Base-by-base conservation (phyloP, 1,139 yeast species). In the Pichia sp. region DNA sequence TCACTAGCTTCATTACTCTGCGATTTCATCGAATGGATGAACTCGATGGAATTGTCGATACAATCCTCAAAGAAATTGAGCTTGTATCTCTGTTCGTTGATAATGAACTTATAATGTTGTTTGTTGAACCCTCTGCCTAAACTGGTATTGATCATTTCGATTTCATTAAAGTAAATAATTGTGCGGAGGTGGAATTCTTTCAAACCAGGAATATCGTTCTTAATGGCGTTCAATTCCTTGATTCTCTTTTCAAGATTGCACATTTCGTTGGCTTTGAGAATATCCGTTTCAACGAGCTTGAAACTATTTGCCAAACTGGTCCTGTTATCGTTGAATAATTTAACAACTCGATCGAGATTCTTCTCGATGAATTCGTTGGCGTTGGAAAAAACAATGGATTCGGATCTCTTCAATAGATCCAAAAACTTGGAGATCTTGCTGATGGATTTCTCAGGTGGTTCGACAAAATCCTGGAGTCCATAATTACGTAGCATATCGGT, bases 361-460 rank as follows among this genome's bases (percentile, higher is more conserved):
- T 31, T 11, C 5, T 44, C 38, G 21, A 50, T 34, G n/a, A 12
- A 34, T 8, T 33, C 31, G 19, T 37, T 36, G 5, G 48, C 37
- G 8, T 30, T 34, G 12, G 34, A 37, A 38, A 28, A 40, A 28
- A 31, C 15, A 14, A 15, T 33, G 12, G 11, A 22, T 34, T 44
- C 50, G 2, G 40, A 39, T 11, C 40, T 47, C 9, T 40, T 40
- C 11, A 50, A 32, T 10, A 45, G 30, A 8, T 37, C 34, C 24
- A 52, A 35, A 20, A 54, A 45, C 15, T 37, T 49, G 2, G 45
- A 21, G 20, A 53, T 50, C 38, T 40, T 52, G 19, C 32, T 48
- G 14, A 56, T 38, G 22, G 57, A 52, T 21, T 51, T 50, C 17
- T 50, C 58, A 12, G 44, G 50, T 9, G 57, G 55, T 38, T 55